Evolutionary conservation across 225 moss, liverwort and hornwort species (phyloP), one percentile per base, ranked within the genome.

Genomic region (Antitrichia curtipendula): DNA sequence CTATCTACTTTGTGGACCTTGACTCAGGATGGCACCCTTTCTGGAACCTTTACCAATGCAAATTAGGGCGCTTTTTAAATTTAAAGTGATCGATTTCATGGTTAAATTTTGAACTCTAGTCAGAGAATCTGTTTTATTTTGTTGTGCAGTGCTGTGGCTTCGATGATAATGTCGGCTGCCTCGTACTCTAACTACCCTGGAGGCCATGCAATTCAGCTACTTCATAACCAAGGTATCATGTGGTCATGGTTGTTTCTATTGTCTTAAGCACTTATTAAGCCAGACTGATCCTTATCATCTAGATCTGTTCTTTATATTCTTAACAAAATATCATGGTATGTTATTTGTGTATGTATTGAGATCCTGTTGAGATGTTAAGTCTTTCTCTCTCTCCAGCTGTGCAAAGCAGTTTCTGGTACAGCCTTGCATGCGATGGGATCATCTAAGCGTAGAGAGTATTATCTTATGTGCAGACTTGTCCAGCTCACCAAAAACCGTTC

Each of bases 121-220:
- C n/a, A 38, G 56, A 61, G 62, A 71, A 8, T 43, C 75, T 57
- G 7, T 69, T 86, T 12, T 4, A 40, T 63, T 86, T 75, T 56
- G 29, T 75, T 83, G 73, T 90, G 80, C 92, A 97, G 98, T 91
- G 94, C 89, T 86, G 93, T 90, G 77, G 81, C 93, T 88, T 92
- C 98, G 50, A 75, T 96, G 87, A 91, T 94, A 59, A 99, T 99
- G 94, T 89, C 97, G 73, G 81, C 90, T 81, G 99, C 97, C n/a
- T 96, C 99, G 59, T 96, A 99, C 89, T 91, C 94, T 47, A 99
- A 99, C 80, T 99, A 99, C 91, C 97, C 97, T 81, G 99, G 99
- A 86, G 97, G 96, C 64, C 88, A 95, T 90, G 97, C 94, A 49
- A 94, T 99, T 76, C 92, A 91, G 79, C 64, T 94, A 79, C 97